Conservation (phyloP, 352 stramenopile genomes). For the Phytophthora pinifolia region DNA sequence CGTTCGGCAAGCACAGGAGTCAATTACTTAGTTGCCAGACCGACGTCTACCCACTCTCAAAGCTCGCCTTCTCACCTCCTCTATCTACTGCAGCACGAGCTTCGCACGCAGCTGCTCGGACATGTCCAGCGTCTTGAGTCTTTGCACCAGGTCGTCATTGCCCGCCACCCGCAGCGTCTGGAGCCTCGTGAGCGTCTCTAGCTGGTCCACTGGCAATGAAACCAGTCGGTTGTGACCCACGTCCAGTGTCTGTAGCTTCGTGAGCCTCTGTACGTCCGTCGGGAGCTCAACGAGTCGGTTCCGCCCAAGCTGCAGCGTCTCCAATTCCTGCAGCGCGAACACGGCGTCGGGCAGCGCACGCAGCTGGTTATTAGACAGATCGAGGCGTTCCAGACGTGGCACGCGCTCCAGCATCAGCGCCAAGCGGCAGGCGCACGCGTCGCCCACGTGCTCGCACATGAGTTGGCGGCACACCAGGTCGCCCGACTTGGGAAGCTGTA, state of each 20-base stretch:
- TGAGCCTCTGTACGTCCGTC: slow-evolving; percentile 41
- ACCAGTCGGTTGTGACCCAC: slow-evolving; percentile 55
- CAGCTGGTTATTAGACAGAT: slow-evolving; percentile 81
- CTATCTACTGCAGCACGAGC: slow-evolving; percentile 29
- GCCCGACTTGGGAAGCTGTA: slow-evolving; percentile 74
- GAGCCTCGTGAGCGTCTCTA: slow-evolving; percentile 43
- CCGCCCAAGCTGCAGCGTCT: slow-evolving; percentile 56
- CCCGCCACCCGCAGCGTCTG: slow-evolving; percentile 41
- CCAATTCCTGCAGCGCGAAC: slow-evolving; percentile 67
- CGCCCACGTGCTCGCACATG: slow-evolving; percentile 91
- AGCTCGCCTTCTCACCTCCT: too few relatives aligned
- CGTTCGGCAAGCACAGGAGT: too few relatives aligned
- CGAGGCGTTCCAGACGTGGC: slow-evolving; percentile 59
- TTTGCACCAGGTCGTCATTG: slow-evolving; percentile 39
- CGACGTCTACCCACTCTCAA: too few relatives aligned
- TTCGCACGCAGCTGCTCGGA: slow-evolving; percentile 36
- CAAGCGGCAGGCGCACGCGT: slow-evolving; percentile 83
- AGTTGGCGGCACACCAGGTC: slow-evolving; percentile 91
- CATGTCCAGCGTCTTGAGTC: slow-evolving; percentile 10
- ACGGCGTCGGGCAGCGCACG: slow-evolving; percentile 70
- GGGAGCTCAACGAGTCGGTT: slow-evolving; percentile 68
- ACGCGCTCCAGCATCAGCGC: slow-evolving; percentile 76
- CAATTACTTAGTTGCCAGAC: too few relatives aligned
- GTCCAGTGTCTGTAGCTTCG: slow-evolving; percentile 61
- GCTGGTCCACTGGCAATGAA: slow-evolving; percentile 38